A percentile compares a stretch with the other conserved stretches of the same genome.
phyloP scores from a whole-genome alignment of 352 stramenopile genomes.

The Globisporangium ultimum region DNA sequence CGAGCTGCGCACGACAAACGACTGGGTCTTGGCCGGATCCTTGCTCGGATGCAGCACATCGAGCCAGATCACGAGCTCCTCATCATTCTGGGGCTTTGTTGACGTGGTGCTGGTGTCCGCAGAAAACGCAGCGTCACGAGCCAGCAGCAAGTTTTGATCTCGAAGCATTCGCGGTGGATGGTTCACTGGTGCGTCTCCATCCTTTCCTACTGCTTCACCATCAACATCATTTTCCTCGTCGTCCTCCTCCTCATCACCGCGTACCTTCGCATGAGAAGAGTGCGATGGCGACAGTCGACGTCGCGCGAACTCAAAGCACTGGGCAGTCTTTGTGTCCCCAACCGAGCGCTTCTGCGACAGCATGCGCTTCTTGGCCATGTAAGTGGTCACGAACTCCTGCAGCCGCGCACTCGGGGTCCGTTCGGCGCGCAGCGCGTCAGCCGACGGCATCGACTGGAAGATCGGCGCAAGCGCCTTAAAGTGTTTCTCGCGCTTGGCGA shows the following conservation, averaged over 20 bases:
- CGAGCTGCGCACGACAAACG: constrained; percentile 66
- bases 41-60: constrained; percentile 74
- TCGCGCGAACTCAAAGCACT: constrained; percentile 67
- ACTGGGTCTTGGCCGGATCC: constrained; percentile 59
- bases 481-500: constrained; percentile 20
- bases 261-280: neutral
- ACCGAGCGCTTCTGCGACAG: constrained; percentile 53
- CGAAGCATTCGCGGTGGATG: constrained; percentile 16
- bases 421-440: constrained; percentile 34
- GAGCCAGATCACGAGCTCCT: constrained; percentile 61
- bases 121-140: constrained; percentile 5
- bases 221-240: neutral
- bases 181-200: constrained; percentile 2
- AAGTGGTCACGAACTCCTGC: constrained; percentile 44
- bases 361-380: constrained; percentile 44
- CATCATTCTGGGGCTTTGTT: constrained; percentile 10
- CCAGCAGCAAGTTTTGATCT: constrained; percentile 11
- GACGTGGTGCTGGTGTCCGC: neutral
- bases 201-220: neutral
- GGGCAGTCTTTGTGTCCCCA: constrained; percentile 45
- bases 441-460: constrained; percentile 38
- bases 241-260: neutral
- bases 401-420: constrained; percentile 44
- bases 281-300: constrained; percentile 9
- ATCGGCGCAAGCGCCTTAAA: constrained; percentile 19